These are phyloP conservation scores for Pyrenophora seminiperda DNA, from an alignment of 2,329 filamentous ascomycete genomes.

Conservation along the genomic window DNA sequence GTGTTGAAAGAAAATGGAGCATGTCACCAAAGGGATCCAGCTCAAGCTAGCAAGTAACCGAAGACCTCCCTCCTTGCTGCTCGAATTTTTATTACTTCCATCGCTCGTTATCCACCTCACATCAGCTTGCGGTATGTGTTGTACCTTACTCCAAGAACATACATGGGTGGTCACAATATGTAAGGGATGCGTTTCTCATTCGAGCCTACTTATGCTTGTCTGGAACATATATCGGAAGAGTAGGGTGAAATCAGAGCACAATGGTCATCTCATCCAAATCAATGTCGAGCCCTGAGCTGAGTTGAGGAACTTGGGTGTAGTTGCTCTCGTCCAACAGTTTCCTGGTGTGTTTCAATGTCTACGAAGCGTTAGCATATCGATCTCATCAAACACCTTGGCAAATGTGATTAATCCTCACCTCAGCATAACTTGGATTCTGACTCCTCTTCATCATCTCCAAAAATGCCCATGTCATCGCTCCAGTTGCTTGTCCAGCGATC, in stretches of 20 bases:
- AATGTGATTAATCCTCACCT: constrained; percentile 33
- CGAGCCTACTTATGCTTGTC: too few relatives aligned
- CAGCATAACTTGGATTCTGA: constrained; percentile 47
- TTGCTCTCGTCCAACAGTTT: constrained; percentile 47
- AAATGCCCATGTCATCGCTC: constrained; percentile 57
- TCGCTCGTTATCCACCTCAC: too few relatives aligned
- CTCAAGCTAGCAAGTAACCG: too few relatives aligned
- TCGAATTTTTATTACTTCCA: too few relatives aligned
- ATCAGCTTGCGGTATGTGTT: too few relatives aligned
- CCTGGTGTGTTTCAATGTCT: constrained; percentile 50
- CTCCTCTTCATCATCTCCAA: constrained; percentile 51
- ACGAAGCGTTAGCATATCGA: background rate
- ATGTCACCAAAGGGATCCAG: too few relatives aligned
- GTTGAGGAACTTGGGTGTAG: constrained; percentile 53
- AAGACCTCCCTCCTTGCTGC: too few relatives aligned
- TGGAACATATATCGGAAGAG: too few relatives aligned
- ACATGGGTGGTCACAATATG: too few relatives aligned
- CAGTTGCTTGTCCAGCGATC: constrained; percentile 52
- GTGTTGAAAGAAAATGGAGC: too few relatives aligned
- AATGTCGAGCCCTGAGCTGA: constrained; percentile 51
- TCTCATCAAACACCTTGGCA: background rate
- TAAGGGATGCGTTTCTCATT: too few relatives aligned
- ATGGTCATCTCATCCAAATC: constrained; percentile 47
- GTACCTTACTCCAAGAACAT: too few relatives aligned
- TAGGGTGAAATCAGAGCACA: constrained; percentile 25